Evolutionary conservation across 768 basidiomycete species (phyloP), one percentile per base, ranked within the genome.

Genomic region (Sistotremastrum suecicum): DNA sequence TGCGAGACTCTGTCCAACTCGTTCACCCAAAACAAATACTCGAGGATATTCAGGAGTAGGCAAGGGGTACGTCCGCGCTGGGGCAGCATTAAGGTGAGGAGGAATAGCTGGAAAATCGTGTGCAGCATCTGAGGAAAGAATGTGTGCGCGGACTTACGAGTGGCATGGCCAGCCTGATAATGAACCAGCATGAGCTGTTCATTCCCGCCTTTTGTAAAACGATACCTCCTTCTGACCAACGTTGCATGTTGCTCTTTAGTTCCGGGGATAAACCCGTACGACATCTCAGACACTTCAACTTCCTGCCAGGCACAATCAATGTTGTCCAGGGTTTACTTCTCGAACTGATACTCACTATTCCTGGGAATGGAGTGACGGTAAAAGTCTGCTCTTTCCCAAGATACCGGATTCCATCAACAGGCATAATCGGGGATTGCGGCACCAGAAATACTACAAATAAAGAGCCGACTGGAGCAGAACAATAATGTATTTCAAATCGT

Each of bases 341-440:
- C 20, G 20, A 20, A 20, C 20, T 20, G 20, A 20, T 20, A 20
- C 20, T 20, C 20, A 20, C 20, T 20, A 20, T 20, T 20, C 11
- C 11, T 7, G 42, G 43, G 37, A 28, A 32, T 41, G 65, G 65
- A 32, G 77, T 68, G 4, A 81, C 67, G 36, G 62, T 60, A 54
- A 67, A 76, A 52, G 75, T 74, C 39, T 71, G 70, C 56, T 89
- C 86, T 44, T 75, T 63, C 47, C 87, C 86, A 52, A 80, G 76
- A 57, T 72, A 90, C 37, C 82, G 76, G 46, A 89, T 68, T n/a
- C 86, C 86, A 54, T 90, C 86, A 47, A 66, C 72, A 20, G 83
- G 84, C 56, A 83, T 82, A 3, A 73, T 68, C 29, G 68, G 54
- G 47, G 73, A 73, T 20, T 20, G 20, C 6, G 74, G 73, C 39